Evolutionary conservation across 306 rosid genomes (phyloP).

Genomic region (Pterocarpus santalinus): DNA sequence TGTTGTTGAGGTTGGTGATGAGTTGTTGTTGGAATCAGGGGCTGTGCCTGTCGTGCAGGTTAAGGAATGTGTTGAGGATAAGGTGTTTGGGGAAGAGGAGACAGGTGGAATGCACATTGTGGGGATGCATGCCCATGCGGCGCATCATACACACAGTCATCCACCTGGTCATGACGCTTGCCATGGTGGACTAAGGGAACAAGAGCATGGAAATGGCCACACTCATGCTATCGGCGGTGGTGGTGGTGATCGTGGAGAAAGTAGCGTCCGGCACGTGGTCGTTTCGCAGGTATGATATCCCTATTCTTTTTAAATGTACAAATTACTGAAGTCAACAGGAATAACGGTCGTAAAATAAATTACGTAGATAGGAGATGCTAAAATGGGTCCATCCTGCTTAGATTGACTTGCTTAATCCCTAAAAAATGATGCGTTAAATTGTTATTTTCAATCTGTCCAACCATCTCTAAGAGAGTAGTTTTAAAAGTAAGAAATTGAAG

Average conservation of each 20-base stretch:
- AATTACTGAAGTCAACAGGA: too few species aligned
- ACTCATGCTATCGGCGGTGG: constrained; percentile 64
- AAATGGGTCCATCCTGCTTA: too few species aligned
- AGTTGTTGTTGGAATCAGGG: constrained; percentile 41
- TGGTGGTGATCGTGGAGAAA: constrained; percentile 54
- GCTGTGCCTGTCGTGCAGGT: constrained; percentile 1
- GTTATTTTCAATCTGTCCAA: too few species aligned
- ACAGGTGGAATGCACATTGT: constrained; percentile 97
- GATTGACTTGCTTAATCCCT: too few species aligned
- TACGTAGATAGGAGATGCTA: too few species aligned
- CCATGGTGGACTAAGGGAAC: constrained; percentile 38
- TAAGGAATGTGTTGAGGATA: constrained; percentile 44
- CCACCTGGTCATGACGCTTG: constrained; percentile 75
- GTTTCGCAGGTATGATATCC: constrained; percentile 73
- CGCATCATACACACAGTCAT: constrained; percentile 84
- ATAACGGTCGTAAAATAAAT: too few species aligned
- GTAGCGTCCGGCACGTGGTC: constrained; percentile 74
- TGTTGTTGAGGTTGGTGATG: neutral
- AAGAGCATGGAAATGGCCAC: constrained; percentile 43
- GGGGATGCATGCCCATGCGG: constrained; percentile 97
- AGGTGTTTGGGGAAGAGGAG: constrained; percentile 88
- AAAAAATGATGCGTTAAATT: too few species aligned
- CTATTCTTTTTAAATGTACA: too few species aligned
- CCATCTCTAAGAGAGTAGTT: too few species aligned
- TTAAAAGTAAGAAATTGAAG: too few species aligned